Evolutionary conservation across 2,329 filamentous ascomycete species (phyloP).

Genomic region (Penicillium decumbens): DNA sequence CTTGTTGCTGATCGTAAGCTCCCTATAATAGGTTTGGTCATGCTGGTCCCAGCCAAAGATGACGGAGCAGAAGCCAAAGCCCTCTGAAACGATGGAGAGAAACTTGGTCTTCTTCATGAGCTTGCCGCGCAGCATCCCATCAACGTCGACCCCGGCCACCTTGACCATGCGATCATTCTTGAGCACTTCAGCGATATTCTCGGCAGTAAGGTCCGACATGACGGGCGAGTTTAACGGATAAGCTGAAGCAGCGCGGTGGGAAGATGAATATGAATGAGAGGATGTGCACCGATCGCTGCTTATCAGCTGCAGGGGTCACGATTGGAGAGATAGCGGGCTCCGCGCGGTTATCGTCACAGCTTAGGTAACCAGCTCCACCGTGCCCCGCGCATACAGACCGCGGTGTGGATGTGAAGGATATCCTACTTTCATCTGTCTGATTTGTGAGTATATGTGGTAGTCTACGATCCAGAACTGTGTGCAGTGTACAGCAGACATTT

Average conservation of each 20-base stretch:
- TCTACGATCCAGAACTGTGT: not conserved
- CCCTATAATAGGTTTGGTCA: constrained; percentile 79
- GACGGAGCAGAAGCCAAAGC: constrained; percentile 91
- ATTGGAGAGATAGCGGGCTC: constrained; percentile 1
- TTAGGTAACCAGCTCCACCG: constrained; percentile 15
- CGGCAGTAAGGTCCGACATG: constrained; percentile 48
- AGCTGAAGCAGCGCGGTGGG: not conserved
- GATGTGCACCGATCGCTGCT: not conserved
- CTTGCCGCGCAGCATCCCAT: constrained; percentile 83
- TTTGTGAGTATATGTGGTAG: constrained; percentile 1
- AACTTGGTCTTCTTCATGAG: constrained; percentile 92
- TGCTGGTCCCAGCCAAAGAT: constrained; percentile 98
- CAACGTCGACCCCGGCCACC: constrained; percentile 79
- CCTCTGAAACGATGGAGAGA: constrained; percentile 69
- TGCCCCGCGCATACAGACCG: constrained; percentile 17
- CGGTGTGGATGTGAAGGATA: not conserved
- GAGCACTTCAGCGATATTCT: constrained; percentile 63
- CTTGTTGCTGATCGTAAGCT: constrained; percentile 82
- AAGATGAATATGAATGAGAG: not conserved
- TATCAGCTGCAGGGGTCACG: not conserved
- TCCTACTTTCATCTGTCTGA: constrained; percentile 1
- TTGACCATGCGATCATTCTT: constrained; percentile 74
- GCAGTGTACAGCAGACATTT: not conserved
- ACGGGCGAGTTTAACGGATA: not conserved
- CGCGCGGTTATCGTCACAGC: constrained; percentile 14